phyloP scores from a whole-genome alignment of 495 filamentous ascomycete genomes.

The Pseudomonodictys pantanalensis region DNA sequence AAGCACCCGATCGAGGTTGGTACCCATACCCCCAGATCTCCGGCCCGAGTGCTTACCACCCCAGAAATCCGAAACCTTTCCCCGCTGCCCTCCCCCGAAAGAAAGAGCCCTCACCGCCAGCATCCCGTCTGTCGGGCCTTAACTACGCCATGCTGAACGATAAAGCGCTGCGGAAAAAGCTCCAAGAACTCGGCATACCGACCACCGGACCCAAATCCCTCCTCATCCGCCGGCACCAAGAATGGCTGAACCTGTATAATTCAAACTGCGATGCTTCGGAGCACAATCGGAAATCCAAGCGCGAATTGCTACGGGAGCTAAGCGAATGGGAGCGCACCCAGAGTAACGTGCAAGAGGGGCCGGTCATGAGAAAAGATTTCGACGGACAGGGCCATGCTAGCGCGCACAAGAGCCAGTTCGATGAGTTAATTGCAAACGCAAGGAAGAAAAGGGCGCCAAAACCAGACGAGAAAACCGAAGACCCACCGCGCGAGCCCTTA shows the following conservation, averaged over 20 bases:
- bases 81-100: conserved; percentile 2
- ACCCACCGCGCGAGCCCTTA: background rate
- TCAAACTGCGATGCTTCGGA: conserved; percentile 83
- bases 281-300: conserved; percentile 58
- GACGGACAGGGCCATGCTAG: conserved; percentile 72
- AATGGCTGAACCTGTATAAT: conserved; percentile 96
- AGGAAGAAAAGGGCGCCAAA: conserved; percentile 23
- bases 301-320: conserved; percentile 71
- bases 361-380: conserved; percentile 76
- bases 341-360: conserved; percentile 36
- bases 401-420: conserved; percentile 70
- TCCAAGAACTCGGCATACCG: conserved; percentile 79
- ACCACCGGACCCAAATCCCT: conserved; percentile 60
- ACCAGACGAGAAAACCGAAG: background rate
- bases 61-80: background rate
- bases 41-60: background rate
- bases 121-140: conserved; percentile 63
- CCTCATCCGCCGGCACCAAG: conserved; percentile 76
- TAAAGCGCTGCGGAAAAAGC: conserved; percentile 68
- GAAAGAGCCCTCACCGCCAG: conserved; percentile 10
- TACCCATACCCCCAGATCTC: background rate
- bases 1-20: conserved; percentile 33
- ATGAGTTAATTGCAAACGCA: conserved; percentile 43
- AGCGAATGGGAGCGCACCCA: conserved; percentile 82
- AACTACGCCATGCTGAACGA: conserved; percentile 84